Evolutionary conservation across 2,329 filamentous ascomycete genomes (phyloP).

Genomic region (Pleomassaria siparia): DNA sequence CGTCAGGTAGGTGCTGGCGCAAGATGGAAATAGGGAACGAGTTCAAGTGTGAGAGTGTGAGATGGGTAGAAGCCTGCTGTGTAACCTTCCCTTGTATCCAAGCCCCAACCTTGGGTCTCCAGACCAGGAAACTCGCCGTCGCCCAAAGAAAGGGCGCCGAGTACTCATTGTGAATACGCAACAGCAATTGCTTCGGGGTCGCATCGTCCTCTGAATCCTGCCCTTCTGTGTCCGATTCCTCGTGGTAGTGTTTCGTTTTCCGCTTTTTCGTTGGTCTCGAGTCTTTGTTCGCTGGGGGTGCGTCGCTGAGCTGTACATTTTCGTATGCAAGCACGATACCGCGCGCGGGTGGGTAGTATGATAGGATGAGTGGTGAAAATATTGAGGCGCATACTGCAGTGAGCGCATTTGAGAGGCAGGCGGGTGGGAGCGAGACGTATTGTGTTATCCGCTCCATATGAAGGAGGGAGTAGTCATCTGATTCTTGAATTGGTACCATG

Average conservation of each 20-base stretch:
- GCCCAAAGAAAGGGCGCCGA: constrained; percentile 86
- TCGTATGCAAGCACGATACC: constrained; percentile 76
- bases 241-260: neutral
- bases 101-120: constrained; percentile 72
- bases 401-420: constrained; percentile 68
- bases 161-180: constrained; percentile 62
- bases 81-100: constrained; percentile 81
- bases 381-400: constrained; percentile 73
- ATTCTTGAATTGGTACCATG: constrained; percentile 29
- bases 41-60: constrained; percentile 87
- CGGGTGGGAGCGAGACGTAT: constrained; percentile 73
- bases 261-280: neutral
- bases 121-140: constrained; percentile 82
- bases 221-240: neutral
- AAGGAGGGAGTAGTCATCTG: constrained; percentile 55
- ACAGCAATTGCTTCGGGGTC: constrained; percentile 12
- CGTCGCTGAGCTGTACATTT: constrained; percentile 66
- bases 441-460: constrained; percentile 78
- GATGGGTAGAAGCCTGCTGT: constrained; percentile 82
- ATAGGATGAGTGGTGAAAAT: constrained; percentile 72
- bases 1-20: constrained; percentile 69
- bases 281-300: constrained; percentile 47
- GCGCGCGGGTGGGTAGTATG: constrained; percentile 70
- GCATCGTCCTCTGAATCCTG: neutral
- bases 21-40: constrained; percentile 91